Base-by-base conservation (phyloP, 2,329 filamentous ascomycete genomes). In the Trichoderma atroviride region DNA sequence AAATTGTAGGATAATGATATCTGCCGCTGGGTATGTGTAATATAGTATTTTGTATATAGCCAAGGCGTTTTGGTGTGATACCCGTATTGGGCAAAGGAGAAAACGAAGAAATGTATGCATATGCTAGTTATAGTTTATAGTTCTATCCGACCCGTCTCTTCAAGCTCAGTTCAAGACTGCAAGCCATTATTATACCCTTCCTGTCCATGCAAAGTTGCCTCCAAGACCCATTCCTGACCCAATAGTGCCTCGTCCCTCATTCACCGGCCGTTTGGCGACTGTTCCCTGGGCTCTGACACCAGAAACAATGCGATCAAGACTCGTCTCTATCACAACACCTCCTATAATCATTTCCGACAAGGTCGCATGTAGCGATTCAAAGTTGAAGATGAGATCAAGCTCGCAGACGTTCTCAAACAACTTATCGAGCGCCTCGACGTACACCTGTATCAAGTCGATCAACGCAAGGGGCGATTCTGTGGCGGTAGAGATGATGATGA, bases 391-490 rank as follows among this genome's bases (percentile, higher is more conserved):
- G 74, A 99, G 86, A 80, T 99, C 94, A 68, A 99, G 85, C 83
- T 99, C 96, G 86, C 96, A 99, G 11, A 99, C 96, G 79, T 99
- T 97, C 82, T 98, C 96, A 78, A 99, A 99, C 52, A 99, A 86
- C 73, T 93, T 89, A 80, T 99, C 96, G 43, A 99, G 87, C 0
- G 95, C 91, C 81, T 99, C 96, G 72, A 99, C 96, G 76, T 97
- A 99, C 70, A 99, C 96, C 81, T 99, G 96, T 73, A 99, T 98
- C 67, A 99, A 84, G 80, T 99, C 96, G 71, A 99, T 94, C 29
- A 99, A 87, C 0, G 96, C 96, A 3, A 99, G 90, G 0, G 96
- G 96, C 0, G 93, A 97, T 81, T 99, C 96, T 70, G 96, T 97
- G 5, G 94, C 93, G 5, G 96, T 99, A 43, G 92, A 96, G 77